Conservation (phyloP, 768 basidiomycete species). For the Tulasnella sp. region DNA sequence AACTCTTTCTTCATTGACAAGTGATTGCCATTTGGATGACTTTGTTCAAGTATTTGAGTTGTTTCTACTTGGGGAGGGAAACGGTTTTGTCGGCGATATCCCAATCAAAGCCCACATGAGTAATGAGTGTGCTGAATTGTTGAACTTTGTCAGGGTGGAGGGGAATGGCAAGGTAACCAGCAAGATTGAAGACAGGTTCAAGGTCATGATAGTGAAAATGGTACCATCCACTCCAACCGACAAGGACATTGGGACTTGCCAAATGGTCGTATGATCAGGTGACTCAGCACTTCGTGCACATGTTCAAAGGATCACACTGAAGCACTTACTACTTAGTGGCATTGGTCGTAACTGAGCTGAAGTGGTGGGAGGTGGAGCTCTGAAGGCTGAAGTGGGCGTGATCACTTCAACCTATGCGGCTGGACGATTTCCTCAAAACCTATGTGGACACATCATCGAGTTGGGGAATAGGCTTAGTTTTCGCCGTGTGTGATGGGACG, state of each 20-base stretch:
- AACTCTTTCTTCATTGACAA: slow-evolving; percentile 26
- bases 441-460: neutral
- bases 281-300: neutral
- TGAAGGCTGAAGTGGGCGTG: neutral
- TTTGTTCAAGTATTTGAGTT: neutral
- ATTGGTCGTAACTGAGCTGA: neutral
- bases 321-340: neutral
- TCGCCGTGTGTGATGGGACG: neutral
- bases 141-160: neutral
- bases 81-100: neutral
- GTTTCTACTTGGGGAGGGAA: neutral
- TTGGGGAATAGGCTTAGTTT: neutral
- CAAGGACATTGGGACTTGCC: no score
- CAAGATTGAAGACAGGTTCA: neutral
- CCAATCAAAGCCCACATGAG: neutral
- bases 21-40: slow-evolving; percentile 26
- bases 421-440: neutral
- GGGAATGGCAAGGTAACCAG: neutral
- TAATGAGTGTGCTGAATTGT: neutral
- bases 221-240: no score
- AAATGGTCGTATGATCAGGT: neutral
- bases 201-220: no score
- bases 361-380: neutral
- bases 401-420: neutral
- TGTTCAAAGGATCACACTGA: neutral